These are phyloP conservation scores for Silene uniflora DNA, from an alignment of 148 eudicot species.

Conservation along the genomic window DNA sequence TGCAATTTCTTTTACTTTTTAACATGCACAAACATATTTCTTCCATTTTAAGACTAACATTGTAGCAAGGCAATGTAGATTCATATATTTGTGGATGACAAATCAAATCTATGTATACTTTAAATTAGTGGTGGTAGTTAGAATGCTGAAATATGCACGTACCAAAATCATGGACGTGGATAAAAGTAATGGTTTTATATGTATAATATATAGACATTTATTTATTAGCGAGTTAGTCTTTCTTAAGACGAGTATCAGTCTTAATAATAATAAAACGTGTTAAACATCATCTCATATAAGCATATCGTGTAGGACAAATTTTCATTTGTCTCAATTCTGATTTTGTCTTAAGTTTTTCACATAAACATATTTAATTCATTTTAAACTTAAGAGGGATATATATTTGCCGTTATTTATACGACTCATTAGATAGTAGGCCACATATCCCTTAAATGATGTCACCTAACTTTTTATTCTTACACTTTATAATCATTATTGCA, in stretches of 20 bases:
- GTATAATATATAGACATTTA: too few species aligned
- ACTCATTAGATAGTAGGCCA: not conserved
- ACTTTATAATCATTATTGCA: not conserved
- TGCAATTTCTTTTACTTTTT: not conserved
- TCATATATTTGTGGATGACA: not conserved
- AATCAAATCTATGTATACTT: not conserved
- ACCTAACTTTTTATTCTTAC: not conserved
- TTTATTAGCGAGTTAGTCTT: too few species aligned
- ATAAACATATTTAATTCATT: too few species aligned
- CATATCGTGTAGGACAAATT: too few species aligned
- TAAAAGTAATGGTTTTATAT: not conserved
- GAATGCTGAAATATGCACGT: slow-evolving; percentile 2
- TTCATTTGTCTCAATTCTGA: too few species aligned
- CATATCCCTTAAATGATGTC: not conserved
- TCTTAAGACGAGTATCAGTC: too few species aligned
- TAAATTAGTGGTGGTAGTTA: slow-evolving; percentile 8
- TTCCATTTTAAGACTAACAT: not conserved
- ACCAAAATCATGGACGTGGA: not conserved
- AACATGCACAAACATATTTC: not conserved
- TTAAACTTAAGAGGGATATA: too few species aligned
- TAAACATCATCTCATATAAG: too few species aligned
- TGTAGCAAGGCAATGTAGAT: not conserved
- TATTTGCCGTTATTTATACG: not conserved
- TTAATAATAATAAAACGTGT: too few species aligned
- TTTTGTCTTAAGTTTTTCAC: too few species aligned